These are phyloP conservation scores for Pythium volutum DNA, from an alignment of 352 stramenopile species.

Conservation along the genomic window DNA sequence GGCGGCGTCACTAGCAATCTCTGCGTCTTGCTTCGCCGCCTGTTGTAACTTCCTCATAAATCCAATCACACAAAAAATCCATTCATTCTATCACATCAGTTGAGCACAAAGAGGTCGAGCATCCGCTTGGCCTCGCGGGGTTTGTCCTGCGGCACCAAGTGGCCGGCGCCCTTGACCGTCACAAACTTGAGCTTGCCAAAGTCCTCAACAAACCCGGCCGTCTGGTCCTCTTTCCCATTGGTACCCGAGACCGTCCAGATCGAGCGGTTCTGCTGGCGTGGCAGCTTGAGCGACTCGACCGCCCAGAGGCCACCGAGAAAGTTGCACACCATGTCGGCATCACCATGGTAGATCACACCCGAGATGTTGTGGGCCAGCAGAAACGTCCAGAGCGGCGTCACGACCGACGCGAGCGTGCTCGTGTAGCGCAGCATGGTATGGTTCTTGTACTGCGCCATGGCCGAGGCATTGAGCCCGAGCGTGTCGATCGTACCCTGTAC, in stretches of 20 bases:
- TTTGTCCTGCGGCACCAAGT: background rate
- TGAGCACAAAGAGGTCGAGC: too few relatives aligned
- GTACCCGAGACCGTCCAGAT: constrained; percentile 31
- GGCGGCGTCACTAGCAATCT: background rate
- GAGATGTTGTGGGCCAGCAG: constrained; percentile 37
- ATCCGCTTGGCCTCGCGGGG: too few relatives aligned
- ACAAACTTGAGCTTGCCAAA: constrained; percentile 45
- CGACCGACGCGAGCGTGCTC: constrained; percentile 33
- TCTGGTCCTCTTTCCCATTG: constrained; percentile 46
- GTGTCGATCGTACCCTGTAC: constrained; percentile 28
- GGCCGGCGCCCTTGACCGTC: constrained; percentile 1
- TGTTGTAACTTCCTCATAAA: too few relatives aligned
- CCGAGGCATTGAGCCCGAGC: constrained; percentile 30
- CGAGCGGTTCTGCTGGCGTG: constrained; percentile 31
- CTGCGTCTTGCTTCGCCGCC: constrained; percentile 1
- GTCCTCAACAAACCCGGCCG: constrained; percentile 73
- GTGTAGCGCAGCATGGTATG: constrained; percentile 46
- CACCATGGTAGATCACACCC: constrained; percentile 66
- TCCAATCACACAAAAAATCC: too few relatives aligned
- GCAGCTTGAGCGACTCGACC: constrained; percentile 35
- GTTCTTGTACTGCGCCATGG: constrained; percentile 27
- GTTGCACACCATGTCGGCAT: constrained; percentile 59
- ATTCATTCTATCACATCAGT: too few relatives aligned
- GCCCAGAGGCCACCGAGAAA: constrained; percentile 38
- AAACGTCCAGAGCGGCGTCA: constrained; percentile 53